Evolutionary conservation across 306 rosid species (phyloP).

Genomic region (Canavalia gladiata): DNA sequence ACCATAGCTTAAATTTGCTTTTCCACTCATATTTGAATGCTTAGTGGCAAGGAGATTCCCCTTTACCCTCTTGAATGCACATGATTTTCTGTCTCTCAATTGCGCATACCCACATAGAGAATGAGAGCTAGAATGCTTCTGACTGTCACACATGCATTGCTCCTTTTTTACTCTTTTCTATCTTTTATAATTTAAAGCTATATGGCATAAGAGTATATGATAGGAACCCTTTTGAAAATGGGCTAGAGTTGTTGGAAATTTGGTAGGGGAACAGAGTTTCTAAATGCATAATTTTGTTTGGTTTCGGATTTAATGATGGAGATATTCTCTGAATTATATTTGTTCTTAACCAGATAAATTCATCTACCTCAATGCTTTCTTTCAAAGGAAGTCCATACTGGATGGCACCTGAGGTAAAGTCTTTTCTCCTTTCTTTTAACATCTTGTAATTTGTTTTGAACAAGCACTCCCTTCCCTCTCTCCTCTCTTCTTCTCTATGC

Average conservation of each 20-base stretch:
- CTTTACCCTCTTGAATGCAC: conserved; percentile 9
- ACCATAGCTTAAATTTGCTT: conserved; percentile 30
- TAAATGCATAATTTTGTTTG: conserved; percentile 33
- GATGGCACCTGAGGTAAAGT: conserved; percentile 98
- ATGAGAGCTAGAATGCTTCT: background rate
- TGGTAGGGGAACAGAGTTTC: conserved; percentile 10
- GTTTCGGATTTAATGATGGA: conserved; percentile 12
- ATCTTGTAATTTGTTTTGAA: conserved; percentile 6
- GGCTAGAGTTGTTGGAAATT: background rate
- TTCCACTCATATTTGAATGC: conserved; percentile 34
- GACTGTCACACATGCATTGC: conserved; percentile 2
- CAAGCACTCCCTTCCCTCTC: background rate
- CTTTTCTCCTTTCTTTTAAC: conserved; percentile 18
- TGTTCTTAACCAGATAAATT: conserved; percentile 69
- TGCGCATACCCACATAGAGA: conserved; percentile 17
- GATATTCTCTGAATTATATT: conserved; percentile 45
- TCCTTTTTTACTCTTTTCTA: conserved; percentile 2
- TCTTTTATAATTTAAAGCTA: conserved; percentile 25
- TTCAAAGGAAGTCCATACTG: conserved; percentile 99
- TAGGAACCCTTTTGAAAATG: background rate
- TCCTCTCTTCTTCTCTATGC: conserved; percentile 4
- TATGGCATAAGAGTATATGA: background rate
- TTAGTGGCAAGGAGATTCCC: conserved; percentile 27
- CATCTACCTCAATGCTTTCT: conserved; percentile 85
- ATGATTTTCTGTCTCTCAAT: background rate